Percentiles rank a stretch among this genome's conserved stretches.
These are phyloP conservation scores for Globisporangium uncinulatum DNA, from an alignment of 352 stramenopile genomes.

Conservation along the genomic window DNA sequence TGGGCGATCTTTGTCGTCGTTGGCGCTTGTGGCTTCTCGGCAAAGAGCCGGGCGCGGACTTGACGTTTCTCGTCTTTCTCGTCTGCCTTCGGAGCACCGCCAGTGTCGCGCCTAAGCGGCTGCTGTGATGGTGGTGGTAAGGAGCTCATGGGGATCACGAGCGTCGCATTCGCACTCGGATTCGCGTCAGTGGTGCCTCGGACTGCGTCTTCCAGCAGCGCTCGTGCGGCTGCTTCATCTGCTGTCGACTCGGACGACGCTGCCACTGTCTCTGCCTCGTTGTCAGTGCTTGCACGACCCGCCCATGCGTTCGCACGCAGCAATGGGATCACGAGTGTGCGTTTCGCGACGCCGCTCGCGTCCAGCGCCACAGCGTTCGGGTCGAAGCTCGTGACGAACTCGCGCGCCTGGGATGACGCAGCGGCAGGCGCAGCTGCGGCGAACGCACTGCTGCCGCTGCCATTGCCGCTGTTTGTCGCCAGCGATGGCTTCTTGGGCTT, in stretches of 20 bases:
- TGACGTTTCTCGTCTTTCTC: slow-evolving; percentile 7
- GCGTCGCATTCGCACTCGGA: slow-evolving; percentile 7
- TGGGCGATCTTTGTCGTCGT: slow-evolving; percentile 5
- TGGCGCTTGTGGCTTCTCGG: slow-evolving; percentile 20
- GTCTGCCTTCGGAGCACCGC: background rate
- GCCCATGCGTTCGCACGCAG: slow-evolving; percentile 60
- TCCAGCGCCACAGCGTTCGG: slow-evolving; percentile 28
- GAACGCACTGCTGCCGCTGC: slow-evolving; percentile 17
- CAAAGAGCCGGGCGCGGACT: slow-evolving; percentile 38
- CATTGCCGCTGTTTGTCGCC: too few relatives aligned
- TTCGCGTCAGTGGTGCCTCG: slow-evolving; percentile 1
- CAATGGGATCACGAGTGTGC: slow-evolving; percentile 63
- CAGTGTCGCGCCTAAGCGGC: background rate
- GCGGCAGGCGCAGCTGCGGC: background rate
- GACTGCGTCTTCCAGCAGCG: slow-evolving; percentile 32
- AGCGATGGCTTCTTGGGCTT: slow-evolving; percentile 48
- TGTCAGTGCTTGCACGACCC: background rate
- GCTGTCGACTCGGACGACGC: slow-evolving; percentile 12
- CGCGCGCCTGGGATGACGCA: slow-evolving; percentile 22
- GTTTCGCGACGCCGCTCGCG: slow-evolving; percentile 15
- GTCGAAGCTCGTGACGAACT: slow-evolving; percentile 78
- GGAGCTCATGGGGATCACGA: slow-evolving; percentile 52
- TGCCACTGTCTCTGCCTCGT: background rate
- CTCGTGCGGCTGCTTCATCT: slow-evolving; percentile 32
- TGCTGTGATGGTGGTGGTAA: background rate